Evolutionary conservation across 148 eudicot species (phyloP), one percentile per base, ranked within the genome.

Genomic region (Chenopodium suecicum): DNA sequence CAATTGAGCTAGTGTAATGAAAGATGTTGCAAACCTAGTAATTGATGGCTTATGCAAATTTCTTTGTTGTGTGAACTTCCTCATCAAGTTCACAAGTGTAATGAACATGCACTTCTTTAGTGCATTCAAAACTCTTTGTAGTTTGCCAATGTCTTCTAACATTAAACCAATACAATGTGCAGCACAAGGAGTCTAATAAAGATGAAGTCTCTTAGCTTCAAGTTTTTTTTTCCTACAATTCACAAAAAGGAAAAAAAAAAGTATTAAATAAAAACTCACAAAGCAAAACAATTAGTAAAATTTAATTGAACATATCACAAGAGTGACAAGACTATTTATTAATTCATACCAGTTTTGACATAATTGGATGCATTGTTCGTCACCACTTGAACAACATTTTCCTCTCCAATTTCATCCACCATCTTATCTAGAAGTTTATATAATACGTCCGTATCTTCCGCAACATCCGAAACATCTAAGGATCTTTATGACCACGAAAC

Each of bases 1-100:
- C 20, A 22, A 14, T 13, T 65, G 23, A 20, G 23, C 6, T 29
- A 47, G 77, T 1, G 77, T 74, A 54, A 80, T 72, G 29, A 80
- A 80, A 27, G 78, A 31, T 20, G 83, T 80, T 3, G 83, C 77
- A 74, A 80, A 80, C 23, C 70, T 31, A 19, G 70, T 72, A 20
- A 70, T 12, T 1, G 37, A 34, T 9, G 48, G 78, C 17, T 48
- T 73, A 72, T 50, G 76, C 69, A 80, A 73, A 12, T 80, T 64
- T 34, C 66, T 71, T 16, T 71, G 50, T 2, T 23, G 0, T 5
- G 77, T 56, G 25, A 69, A 50, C 17, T 17, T 14, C 69, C 34
- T 80, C 70, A 68, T 54, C 54, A 71, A 52, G 66, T 71, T 80
- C 76, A 71, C 23, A 32, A 58, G 5, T 9, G 48, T 54, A 4